Evolutionary conservation across 352 stramenopile species (phyloP), one percentile per base, ranked within the genome.

Genomic region (Plasmopara muralis): DNA sequence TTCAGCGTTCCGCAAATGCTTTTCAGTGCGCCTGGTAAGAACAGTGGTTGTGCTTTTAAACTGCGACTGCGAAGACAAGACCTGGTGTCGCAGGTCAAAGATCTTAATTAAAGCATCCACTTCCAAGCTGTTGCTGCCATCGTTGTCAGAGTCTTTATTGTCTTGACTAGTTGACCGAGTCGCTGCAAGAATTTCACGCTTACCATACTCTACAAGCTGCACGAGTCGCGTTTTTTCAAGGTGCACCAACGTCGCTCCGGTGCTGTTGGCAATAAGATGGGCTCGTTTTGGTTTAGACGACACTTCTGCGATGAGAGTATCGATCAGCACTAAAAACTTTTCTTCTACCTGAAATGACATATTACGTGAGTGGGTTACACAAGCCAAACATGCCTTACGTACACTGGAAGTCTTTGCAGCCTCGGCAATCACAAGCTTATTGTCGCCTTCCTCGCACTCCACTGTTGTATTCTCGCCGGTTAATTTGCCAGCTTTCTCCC

Each of bases 61-160:
- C 37, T 88, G 77, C 10, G 68, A 61, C 43, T 84, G 67, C 1
- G 77, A 85, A 2, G 77, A 83, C 33, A 90, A 54, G 46, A 90
- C 83, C 33, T 87, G 68, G 44, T 90, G 79, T 3, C 79, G 77
- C 40, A 90, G 57, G 35, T 90, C 78, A 41, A 88, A 85, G 28
- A 90, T 81, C 46, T 68, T 70, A 10, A 88, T 74, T 2, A 90
- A 48, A 37, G 74, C 77, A 25, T 85, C 79, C 14, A 88, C 70
- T 54, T 82, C 79, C 5, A 77, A 86, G 14, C 72, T 69, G 15
- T 58, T 66, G 39, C 31, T 43, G 4, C 30, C 53, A 43, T 69
- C 57, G 29, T 56, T 34, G 9, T 57, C 51, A 20, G 15, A 34
- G 41, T 62, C 53, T 1, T 66, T 53, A 6, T 71, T 59, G 1